Percentiles rank a stretch among this genome's conserved stretches.
Evolutionary conservation across 495 filamentous ascomycete genomes (phyloP).

Genomic region (Ramalina peruviana): DNA sequence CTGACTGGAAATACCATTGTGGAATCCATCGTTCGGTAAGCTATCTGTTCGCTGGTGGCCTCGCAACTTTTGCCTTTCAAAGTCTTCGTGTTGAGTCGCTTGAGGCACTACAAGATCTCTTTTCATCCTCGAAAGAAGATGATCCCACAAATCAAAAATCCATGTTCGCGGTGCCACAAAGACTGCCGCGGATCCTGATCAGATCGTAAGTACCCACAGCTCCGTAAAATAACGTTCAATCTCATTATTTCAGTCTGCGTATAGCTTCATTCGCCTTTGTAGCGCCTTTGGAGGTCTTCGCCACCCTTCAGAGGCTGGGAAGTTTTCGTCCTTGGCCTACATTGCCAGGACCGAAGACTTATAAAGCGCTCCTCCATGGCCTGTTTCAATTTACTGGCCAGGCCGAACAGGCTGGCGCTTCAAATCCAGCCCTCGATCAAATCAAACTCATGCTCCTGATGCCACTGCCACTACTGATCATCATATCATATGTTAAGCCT

Average conservation of each 20-base stretch:
- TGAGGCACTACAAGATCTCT: too few species aligned
- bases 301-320: slow-evolving; percentile 33
- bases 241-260: slow-evolving; percentile 3
- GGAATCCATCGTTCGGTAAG: slow-evolving; percentile 20
- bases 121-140: too few species aligned
- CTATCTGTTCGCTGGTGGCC: slow-evolving; percentile 33
- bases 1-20: slow-evolving; percentile 18
- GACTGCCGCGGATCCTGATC: too few species aligned
- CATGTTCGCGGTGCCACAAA: too few species aligned
- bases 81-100: too few species aligned
- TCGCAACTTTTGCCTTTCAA: slow-evolving; percentile 19
- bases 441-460: slow-evolving; percentile 21
- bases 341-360: slow-evolving; percentile 21
- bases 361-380: slow-evolving; percentile 22
- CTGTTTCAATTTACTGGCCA: background rate
- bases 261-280: slow-evolving; percentile 23
- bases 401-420: background rate
- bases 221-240: background rate
- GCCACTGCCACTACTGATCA: slow-evolving; percentile 8
- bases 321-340: slow-evolving; percentile 19
- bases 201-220: background rate
- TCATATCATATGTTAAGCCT: too few species aligned
- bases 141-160: too few species aligned
- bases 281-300: slow-evolving; percentile 34
- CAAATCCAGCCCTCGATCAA: slow-evolving; percentile 18